Evolutionary conservation across 1,139 yeast genomes (phyloP), one percentile per base, ranked within the genome.

Genomic region (Blastobotrys serpentis): DNA sequence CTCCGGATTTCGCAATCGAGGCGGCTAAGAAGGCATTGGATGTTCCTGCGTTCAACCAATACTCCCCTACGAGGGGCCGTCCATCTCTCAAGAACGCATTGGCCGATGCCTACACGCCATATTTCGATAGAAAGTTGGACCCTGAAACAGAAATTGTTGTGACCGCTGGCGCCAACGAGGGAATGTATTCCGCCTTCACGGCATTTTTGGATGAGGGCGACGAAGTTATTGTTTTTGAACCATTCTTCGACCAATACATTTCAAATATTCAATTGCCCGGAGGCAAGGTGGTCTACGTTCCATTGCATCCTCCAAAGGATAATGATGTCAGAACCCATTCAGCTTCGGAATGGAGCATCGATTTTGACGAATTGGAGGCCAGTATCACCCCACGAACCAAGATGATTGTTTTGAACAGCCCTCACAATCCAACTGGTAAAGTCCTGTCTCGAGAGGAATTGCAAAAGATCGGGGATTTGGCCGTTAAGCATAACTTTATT

Each of bases 131-230:
- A 44, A 67, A 72, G n/a, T 72, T 88, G 14, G 64, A 73, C 52
- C 76, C 77, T 21, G 70, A 75, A n/a, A 75, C 79, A 36, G 84
- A 88, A 60, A 75, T 92, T 41, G 80, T 84, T 50, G 82, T 90
- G 44, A 87, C 97, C 37, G 90, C 98, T 1, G 98, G 98, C 49
- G 98, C 98, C 41, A 92, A 92, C 61, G 98, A 92, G 69, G 98
- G 97, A 37, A 86, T 92, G 75, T 76, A 87, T 51, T 70, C 96
- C 1, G 81, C 86, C 3, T 82, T 90, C 64, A 85, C 89, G 52
- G 98, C 94, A 0, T 84, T 89, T 58, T 70, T 92, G 55, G 78
- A 86, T 44, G 79, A 82, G 1, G 98, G 95, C 14, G 98, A 92
- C 63, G 98, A 92, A 68, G 98, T 84, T 16, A 86, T 92, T 67